Percentiles rank a stretch among this genome's conserved stretches.
Evolutionary conservation across 805 yeast genomes (phyloP).

Genomic region (Suhomyces sp.): DNA sequence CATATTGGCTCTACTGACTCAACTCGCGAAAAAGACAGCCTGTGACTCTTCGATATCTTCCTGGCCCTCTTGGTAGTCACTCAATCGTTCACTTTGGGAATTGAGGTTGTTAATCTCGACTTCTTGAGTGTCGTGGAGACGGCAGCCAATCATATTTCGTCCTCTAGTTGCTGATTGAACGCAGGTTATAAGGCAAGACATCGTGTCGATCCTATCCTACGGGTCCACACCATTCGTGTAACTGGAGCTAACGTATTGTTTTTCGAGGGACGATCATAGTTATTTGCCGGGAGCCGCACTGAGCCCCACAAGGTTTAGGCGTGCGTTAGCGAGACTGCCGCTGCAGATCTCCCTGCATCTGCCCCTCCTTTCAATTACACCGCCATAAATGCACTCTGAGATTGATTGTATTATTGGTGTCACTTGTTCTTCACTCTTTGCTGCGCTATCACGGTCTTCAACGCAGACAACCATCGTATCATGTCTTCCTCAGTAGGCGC

Average conservation of each 20-base stretch:
- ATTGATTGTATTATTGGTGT: no score
- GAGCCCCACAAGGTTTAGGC: background rate
- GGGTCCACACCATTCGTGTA: background rate
- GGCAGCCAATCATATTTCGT: background rate
- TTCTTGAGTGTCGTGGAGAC: background rate
- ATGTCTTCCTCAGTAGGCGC: constrained; percentile 45
- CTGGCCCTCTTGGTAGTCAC: background rate
- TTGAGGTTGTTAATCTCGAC: background rate
- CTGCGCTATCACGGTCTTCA: constrained; percentile 33
- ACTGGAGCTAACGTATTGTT: background rate
- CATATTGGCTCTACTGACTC: background rate
- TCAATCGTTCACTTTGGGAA: no score
- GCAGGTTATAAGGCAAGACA: background rate
- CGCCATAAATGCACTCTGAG: background rate
- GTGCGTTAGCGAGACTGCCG: background rate
- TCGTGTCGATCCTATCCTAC: background rate
- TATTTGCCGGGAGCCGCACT: background rate
- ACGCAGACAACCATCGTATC: constrained; percentile 46
- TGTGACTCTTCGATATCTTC: background rate
- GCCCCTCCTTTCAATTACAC: background rate
- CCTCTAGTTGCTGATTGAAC: background rate
- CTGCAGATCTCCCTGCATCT: no score
- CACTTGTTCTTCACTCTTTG: constrained; percentile 6
- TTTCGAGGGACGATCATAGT: background rate
- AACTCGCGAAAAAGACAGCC: background rate